Evolutionary conservation across 169 alveolate genomes (phyloP), one percentile per base, ranked within the genome.

Genomic region (Ichthyophthirius multifiliis): DNA sequence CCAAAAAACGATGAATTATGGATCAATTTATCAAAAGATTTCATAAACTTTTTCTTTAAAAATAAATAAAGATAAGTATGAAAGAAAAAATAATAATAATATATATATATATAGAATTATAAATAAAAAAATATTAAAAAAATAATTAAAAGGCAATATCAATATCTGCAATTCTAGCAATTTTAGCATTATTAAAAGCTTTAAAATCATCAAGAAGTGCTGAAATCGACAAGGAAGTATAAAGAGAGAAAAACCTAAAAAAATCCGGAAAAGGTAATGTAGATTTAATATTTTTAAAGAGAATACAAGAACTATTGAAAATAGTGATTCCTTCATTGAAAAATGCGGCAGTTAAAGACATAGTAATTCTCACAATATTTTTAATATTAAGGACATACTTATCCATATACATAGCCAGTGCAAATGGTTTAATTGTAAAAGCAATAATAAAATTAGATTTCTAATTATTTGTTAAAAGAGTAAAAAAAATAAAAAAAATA

Each of bases 391-490:
- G 97, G 48, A 94, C 97, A 1, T 84, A 83, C 76, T 77, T 94
- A 81, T 83, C 94, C 65, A 94, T 94, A 3, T 89, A 88, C 74
- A 87, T 92, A 1, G 94, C 97, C 43, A 84, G 92, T n/a, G 89
- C 93, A 15, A 92, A 90, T 84, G 97, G 97, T 12, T 75, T 76
- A 39, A 85, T 92, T 43, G 97, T 94, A 10, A 87, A 93, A 78
- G 89, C 96, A 16, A 94, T 94, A 43, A 93, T 94, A 16, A 83
- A 86, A 23, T 76, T 74, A 31, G 88, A 89, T 62, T 75, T 87
- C 15, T 27, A 77, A 7, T 45, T 43, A 27, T 94, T 94, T 82
- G 23, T 94, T 10, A 71, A 86, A 64, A 84, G 94, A 45, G 93
- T 89, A 83, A 65, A 27, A 32, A 10, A 39, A 32, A 4, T 7